Percentiles rank a stretch among this genome's conserved stretches.
Conservation (phyloP, 345 rosid genomes). For the Eucalyptus tenuipes region DNA sequence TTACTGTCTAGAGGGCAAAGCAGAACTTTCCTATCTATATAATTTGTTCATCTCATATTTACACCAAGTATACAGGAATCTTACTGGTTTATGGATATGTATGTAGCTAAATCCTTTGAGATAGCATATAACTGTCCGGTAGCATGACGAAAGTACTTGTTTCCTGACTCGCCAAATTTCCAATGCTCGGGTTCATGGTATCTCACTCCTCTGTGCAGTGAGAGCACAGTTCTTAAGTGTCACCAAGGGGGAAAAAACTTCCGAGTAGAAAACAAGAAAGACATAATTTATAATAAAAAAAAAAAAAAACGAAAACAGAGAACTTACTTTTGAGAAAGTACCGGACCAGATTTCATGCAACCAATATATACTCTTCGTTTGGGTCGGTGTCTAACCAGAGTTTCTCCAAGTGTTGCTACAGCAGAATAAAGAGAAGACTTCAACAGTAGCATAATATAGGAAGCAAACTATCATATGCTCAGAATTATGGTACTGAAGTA, state of each 20-base stretch:
- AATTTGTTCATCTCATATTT: not conserved
- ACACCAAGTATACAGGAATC: not conserved
- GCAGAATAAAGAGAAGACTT: not conserved
- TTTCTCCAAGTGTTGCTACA: constrained; percentile 91
- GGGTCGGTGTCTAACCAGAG: constrained; percentile 66
- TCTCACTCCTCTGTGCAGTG: constrained; percentile 67
- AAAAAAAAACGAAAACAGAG: not conserved
- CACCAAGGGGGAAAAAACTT: not conserved
- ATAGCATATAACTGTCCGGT: constrained; percentile 93
- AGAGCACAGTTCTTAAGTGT: not conserved
- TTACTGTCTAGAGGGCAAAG: not conserved
- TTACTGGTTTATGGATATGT: constrained; percentile 91
- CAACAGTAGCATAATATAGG: not conserved
- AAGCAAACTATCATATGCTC: not conserved
- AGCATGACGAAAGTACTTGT: constrained; percentile 95
- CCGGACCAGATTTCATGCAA: constrained; percentile 99
- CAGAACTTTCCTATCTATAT: not conserved
- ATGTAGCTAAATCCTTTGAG: constrained; percentile 90
- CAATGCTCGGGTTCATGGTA: constrained; percentile 96
- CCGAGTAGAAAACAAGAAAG: not conserved
- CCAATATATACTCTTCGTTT: constrained; percentile 78
- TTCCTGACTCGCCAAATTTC: constrained; percentile 93
- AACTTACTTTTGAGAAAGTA: constrained; percentile 76
- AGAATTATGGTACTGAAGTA: not conserved
- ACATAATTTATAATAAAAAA: not conserved